Conservation (phyloP, 257 asterid genomes). For the Lycium barbarum region DNA sequence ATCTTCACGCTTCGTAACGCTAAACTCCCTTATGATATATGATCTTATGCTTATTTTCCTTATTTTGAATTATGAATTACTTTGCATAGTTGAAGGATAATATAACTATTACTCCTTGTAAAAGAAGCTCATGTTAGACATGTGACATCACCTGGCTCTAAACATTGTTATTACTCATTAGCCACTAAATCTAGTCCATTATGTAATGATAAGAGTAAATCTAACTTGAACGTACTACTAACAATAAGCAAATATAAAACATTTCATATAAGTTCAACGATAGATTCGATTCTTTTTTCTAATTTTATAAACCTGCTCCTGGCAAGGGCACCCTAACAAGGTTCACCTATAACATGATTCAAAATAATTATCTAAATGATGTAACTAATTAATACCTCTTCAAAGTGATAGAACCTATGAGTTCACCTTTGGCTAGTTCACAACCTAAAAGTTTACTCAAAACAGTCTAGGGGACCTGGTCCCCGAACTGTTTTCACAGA, state of each 20-base stretch:
- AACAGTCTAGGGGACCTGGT: no score
- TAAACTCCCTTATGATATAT: no score
- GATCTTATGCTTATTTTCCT: no score
- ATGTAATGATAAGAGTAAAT: background rate
- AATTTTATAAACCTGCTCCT: background rate
- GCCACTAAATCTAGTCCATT: background rate
- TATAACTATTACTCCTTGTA: background rate
- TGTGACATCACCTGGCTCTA: background rate
- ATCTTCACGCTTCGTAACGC: no score
- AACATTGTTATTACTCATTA: background rate
- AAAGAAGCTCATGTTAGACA: background rate
- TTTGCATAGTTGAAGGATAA: background rate
- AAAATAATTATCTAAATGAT: no score
- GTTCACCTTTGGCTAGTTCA: no score
- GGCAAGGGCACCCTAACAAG: background rate
- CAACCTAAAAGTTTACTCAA: no score
- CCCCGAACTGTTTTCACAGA: no score
- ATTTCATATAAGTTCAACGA: background rate
- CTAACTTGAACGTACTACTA: background rate
- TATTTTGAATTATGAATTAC: no score
- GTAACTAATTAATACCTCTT: no score
- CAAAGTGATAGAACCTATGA: no score
- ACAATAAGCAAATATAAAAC: background rate
- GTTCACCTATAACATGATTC: background rate
- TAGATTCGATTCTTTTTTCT: background rate